phyloP scores from a whole-genome alignment of 768 basidiomycete genomes.

The Kwoniella europaea region DNA sequence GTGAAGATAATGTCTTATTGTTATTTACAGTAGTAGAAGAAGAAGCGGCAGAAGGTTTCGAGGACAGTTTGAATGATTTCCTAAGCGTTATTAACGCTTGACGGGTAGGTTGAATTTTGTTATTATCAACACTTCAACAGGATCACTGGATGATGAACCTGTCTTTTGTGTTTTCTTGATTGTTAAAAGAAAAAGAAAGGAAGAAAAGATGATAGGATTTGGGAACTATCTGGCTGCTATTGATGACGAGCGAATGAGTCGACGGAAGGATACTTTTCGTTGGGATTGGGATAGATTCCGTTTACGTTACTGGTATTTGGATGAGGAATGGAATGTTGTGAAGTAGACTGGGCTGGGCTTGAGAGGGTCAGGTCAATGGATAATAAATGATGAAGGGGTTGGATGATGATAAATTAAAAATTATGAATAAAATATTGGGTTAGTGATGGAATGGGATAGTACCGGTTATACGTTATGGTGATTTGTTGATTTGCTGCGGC shows the following conservation, averaged over 20 bases:
- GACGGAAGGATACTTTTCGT: not conserved
- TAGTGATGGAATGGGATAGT: too few relatives aligned
- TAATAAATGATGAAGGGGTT: too few relatives aligned
- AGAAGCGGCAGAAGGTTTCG: not conserved
- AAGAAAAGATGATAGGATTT: not conserved
- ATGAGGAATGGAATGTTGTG: not conserved
- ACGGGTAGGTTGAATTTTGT: not conserved
- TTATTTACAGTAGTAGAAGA: conserved; percentile 6
- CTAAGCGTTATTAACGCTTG: conserved; percentile 15
- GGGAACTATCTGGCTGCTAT: not conserved
- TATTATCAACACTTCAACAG: not conserved
- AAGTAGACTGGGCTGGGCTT: not conserved
- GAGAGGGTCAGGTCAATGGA: too few relatives aligned
- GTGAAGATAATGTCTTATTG: conserved; percentile 1
- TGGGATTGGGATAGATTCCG: not conserved
- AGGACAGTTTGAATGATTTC: conserved; percentile 14
- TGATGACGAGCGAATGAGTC: not conserved
- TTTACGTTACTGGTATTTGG: not conserved
- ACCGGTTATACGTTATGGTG: not conserved
- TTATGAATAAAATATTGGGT: not conserved
- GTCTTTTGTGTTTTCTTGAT: not conserved
- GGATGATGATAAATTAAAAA: not conserved
- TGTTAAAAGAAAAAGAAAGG: not conserved
- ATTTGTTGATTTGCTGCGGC: not conserved
- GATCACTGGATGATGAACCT: not conserved